Conservation (phyloP, 2,329 filamentous ascomycete species). For the Aspergillus sp. region DNA sequence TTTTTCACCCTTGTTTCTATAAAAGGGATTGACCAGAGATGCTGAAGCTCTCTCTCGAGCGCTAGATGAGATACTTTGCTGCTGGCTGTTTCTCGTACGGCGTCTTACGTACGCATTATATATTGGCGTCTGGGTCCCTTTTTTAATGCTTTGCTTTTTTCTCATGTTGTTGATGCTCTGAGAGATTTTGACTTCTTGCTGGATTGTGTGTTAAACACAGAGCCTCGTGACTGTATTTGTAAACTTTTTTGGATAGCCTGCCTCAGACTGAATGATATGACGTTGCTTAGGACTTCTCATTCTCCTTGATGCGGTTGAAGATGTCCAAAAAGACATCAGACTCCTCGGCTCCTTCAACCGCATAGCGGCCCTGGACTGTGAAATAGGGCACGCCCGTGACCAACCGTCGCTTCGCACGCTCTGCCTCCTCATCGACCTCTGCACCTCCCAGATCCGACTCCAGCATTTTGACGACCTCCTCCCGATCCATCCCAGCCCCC, state of each 20-base stretch:
- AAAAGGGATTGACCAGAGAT: neutral
- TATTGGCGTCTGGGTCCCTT: neutral
- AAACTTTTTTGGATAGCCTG: neutral
- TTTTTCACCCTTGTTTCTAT: neutral
- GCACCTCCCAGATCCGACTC: constrained; percentile 47
- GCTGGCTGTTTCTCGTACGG: neutral
- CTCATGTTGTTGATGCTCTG: neutral
- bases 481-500: constrained; percentile 46
- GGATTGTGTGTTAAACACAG: too few species aligned
- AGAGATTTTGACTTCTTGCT: neutral
- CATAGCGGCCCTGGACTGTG: constrained; percentile 59
- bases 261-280: neutral
- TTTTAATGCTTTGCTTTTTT: constrained; percentile 1
- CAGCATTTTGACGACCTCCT: constrained; percentile 49
- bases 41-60: too few species aligned
- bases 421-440: constrained; percentile 51
- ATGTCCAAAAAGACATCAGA: constrained; percentile 56
- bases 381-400: constrained; percentile 68
- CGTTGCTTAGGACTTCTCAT: constrained; percentile 8
- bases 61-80: too few species aligned
- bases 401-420: constrained; percentile 44
- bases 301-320: constrained; percentile 53
- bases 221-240: neutral
- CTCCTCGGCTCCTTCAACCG: constrained; percentile 65
- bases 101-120: neutral